Conservation (phyloP, 805 yeast genomes). For the Candida maris region DNA sequence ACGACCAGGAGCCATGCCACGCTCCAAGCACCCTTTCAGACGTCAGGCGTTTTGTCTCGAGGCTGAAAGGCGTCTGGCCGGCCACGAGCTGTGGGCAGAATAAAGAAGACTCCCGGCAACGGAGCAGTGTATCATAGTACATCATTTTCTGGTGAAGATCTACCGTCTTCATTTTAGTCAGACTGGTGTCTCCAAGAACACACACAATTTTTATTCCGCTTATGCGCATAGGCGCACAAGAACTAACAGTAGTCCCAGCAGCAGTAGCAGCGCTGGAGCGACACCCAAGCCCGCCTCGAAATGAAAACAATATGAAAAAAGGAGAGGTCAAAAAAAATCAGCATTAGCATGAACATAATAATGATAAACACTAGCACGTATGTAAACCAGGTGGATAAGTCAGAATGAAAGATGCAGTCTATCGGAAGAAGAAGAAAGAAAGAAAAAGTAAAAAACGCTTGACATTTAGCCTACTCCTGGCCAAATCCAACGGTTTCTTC, state of each 20-base stretch:
- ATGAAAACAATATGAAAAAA: too few species aligned
- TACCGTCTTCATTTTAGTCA: conserved; percentile 19
- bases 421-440: not conserved
- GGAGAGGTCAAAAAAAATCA: too few species aligned
- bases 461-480: conserved; percentile 63
- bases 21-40: conserved; percentile 15
- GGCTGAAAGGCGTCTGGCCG: conserved; percentile 13
- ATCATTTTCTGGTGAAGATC: conserved; percentile 11
- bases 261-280: too few species aligned
- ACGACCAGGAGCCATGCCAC: not conserved
- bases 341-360: too few species aligned
- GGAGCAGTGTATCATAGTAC: conserved; percentile 32
- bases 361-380: too few species aligned
- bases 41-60: conserved; percentile 20
- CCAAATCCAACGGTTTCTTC: conserved; percentile 99
- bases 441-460: not conserved
- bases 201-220: too few species aligned
- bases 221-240: too few species aligned
- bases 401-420: too few species aligned
- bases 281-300: too few species aligned
- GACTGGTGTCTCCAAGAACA: conserved; percentile 36
- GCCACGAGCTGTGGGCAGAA: conserved; percentile 14
- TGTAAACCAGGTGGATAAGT: too few species aligned
- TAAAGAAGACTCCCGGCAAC: conserved; percentile 3
- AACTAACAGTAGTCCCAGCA: too few species aligned